Evolutionary conservation across 192 early-diverging fungal species (phyloP), one percentile per base, ranked within the genome.

Genomic region (Coemansia sp.): DNA sequence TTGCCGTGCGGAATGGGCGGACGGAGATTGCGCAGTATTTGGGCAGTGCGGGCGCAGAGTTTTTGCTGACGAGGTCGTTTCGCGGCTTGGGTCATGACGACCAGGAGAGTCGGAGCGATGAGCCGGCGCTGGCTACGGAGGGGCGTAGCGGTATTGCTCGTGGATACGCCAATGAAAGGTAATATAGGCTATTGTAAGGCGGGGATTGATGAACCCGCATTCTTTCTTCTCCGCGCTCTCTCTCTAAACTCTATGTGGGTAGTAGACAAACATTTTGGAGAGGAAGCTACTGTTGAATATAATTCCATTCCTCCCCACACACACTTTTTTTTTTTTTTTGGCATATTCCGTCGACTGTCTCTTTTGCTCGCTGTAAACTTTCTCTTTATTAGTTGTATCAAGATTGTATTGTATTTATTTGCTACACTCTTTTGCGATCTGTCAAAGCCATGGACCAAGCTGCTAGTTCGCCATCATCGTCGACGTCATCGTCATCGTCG

Each of bases 71-170:
- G 28, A 85, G 95, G 56, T 84, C 88, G 16, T 98, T 91, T 76
- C 82, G 81, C 42, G 96, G 95, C 3, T 72, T 98, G 48, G 94
- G 94, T 35, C 85, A 89, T 41, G 80, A 87, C 25, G 64, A 88
- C 20, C 21, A 65, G 13, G 21, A 41, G 9, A 52, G 55, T 2
- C 5, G 55, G 11, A 20, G 20, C 9, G 62, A 67, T 65, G 34
- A 37, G 8, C 18, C 53, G 14, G 68, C 62, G 75, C 25, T 73
- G 52, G 75, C 79, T 12, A 71, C 70, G 7, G 92, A 95, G 61
- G 96, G 96, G 7, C 79, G 91, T 28, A 83, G 85, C n/a, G 95
- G 96, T 2, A 93, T 95, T 77, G 96, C 96, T 12, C 82, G 86
- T 43, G 90, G 91, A 3, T 94, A 94, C 65, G 37, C 16, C 0